Evolutionary conservation across 129 eudicot species (phyloP).

Genomic region (Saposhnikovia divaricata): DNA sequence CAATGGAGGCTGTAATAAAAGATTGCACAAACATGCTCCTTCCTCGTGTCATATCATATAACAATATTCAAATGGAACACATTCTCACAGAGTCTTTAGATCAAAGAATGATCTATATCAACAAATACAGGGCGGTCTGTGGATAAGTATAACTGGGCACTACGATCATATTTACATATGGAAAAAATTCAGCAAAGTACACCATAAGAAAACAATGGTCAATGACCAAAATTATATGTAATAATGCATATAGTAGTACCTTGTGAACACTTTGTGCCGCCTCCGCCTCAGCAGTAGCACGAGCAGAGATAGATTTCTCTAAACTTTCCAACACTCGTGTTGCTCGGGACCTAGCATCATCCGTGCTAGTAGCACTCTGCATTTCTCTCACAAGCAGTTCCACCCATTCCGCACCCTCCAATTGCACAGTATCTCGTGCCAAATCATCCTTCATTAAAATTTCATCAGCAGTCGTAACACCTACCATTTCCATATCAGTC

Average conservation of each 20-base stretch:
- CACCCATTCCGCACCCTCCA: constrained; percentile 80
- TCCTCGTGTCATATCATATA: background rate
- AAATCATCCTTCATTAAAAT: constrained; percentile 32
- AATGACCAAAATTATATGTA: background rate
- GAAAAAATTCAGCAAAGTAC: background rate
- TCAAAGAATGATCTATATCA: background rate
- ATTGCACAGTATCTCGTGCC: constrained; percentile 31
- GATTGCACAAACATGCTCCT: background rate
- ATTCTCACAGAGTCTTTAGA: background rate
- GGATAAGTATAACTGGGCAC: background rate
- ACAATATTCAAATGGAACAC: background rate
- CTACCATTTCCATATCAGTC: constrained; percentile 19
- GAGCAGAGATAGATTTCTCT: constrained; percentile 56
- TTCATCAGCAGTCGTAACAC: constrained; percentile 24
- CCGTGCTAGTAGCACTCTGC: constrained; percentile 67
- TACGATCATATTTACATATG: background rate
- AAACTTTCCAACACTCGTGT: constrained; percentile 55
- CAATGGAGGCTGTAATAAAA: background rate
- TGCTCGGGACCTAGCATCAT: constrained; percentile 87
- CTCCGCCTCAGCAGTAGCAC: constrained; percentile 44
- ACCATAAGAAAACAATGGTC: background rate
- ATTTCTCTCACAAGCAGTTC: constrained; percentile 74
- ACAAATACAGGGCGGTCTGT: background rate
- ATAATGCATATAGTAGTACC: constrained; percentile 20
- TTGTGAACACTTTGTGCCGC: constrained; percentile 47